These are phyloP conservation scores for Cladorrhinum sp. DNA, from an alignment of 2,329 filamentous ascomycete genomes.

Conservation along the genomic window DNA sequence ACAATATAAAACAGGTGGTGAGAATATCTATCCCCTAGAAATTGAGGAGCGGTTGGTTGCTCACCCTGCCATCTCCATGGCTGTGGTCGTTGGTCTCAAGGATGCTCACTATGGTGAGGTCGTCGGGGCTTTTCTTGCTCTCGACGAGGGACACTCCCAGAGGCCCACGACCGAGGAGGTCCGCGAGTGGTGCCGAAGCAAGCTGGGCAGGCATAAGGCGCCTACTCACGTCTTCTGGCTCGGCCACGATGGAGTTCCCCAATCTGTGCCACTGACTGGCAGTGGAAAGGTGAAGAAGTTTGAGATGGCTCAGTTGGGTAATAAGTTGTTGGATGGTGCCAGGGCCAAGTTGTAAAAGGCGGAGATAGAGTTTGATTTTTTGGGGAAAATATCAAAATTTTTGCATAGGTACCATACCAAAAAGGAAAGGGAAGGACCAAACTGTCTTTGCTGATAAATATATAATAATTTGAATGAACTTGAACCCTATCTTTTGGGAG, in stretches of 20 bases:
- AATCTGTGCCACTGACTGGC: slow-evolving; percentile 61
- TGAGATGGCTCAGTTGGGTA: slow-evolving; percentile 56
- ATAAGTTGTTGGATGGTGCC: slow-evolving; percentile 51
- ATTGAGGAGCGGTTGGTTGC: slow-evolving; percentile 70
- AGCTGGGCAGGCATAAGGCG: slow-evolving; percentile 64
- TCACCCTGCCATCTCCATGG: slow-evolving; percentile 60
- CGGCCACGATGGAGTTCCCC: slow-evolving; percentile 57
- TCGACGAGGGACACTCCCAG: slow-evolving; percentile 32
- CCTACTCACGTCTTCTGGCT: slow-evolving; percentile 75
- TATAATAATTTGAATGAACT: no score
- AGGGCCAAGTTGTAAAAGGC: slow-evolving; percentile 43
- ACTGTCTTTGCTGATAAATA: no score
- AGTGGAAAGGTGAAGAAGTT: slow-evolving; percentile 70
- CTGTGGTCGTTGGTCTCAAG: slow-evolving; percentile 67
- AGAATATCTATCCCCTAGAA: slow-evolving; percentile 72
- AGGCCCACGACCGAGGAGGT: slow-evolving; percentile 52
- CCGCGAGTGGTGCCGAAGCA: slow-evolving; percentile 60
- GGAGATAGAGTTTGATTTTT: neutral
- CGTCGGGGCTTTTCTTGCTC: slow-evolving; percentile 61
- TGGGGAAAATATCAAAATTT: neutral
- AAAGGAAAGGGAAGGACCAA: neutral
- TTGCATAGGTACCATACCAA: neutral
- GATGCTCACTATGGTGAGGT: slow-evolving; percentile 72
- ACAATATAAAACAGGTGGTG: slow-evolving; percentile 49
- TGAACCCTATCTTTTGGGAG: no score